Evolutionary conservation across 2,329 filamentous ascomycete species (phyloP), one percentile per base, ranked within the genome.

Genomic region (Paraphaeosphaeria minitans): DNA sequence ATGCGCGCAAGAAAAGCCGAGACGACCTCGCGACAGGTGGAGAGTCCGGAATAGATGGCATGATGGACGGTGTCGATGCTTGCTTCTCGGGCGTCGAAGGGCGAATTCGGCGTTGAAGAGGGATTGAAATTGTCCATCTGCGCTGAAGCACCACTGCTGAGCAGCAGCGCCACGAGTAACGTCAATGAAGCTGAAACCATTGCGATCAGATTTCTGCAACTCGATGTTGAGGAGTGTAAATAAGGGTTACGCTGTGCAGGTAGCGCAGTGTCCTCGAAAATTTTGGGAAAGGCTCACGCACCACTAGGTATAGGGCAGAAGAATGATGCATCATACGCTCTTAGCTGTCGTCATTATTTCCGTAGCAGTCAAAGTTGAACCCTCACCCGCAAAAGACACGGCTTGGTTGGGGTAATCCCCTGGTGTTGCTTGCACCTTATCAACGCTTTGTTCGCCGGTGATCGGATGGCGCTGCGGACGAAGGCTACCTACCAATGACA

Each of bases 51-150:
- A 66, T 81, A 83, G 9, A 89, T 78, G 9, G 82, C 81, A 65
- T 82, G 75, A 60, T 88, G 87, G 8, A 87, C 80, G 1, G 79
- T 79, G 31, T 82, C 75, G 58, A 89, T 83, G 0, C 85, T 87
- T 1, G 87, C 83, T 74, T 88, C 85, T 53, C 82, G 76, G 12
- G 82, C 74, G 58, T 87, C 83, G 59, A 87, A 81, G 27, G 71
- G 68, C 66, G 82, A 67, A 50, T 59, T 59, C 58, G 69, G 66
- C 12, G 24, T 39, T 43, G 19, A 10, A 8, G 41, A 22, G 12
- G n/a, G 19, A 21, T 22, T 22, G 7, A 4, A 0, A 19, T 12
- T 12, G 13, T 43, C 41, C 41, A 43, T 43, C 10, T 33, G 27
- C n/a, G 52, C 57, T 10, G 54, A 37, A 5, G 45, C 55, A 4